Evolutionary conservation across 2,329 filamentous ascomycete genomes (phyloP).

Genomic region (Aphanocladium album): DNA sequence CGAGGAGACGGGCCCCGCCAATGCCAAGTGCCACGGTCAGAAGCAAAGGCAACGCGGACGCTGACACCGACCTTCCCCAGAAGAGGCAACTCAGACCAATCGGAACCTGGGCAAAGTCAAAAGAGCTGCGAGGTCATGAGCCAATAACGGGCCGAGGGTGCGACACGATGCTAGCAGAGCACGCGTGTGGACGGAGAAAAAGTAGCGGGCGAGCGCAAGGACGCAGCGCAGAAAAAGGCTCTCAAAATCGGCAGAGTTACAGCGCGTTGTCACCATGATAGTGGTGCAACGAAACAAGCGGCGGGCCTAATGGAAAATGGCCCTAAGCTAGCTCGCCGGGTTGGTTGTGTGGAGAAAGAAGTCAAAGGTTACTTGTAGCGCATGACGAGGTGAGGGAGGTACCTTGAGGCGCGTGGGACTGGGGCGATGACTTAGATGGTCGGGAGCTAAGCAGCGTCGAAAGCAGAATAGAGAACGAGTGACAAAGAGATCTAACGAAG

Average conservation of each 20-base stretch:
- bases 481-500: neutral
- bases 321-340: neutral
- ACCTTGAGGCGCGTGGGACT: constrained; percentile 2
- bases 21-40: neutral
- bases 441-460: neutral
- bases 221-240: neutral
- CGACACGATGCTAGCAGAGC: constrained; percentile 4
- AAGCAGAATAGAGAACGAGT: neutral
- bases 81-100: neutral
- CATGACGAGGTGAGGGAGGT: constrained; percentile 2
- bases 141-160: constrained; percentile 6
- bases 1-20: neutral
- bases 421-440: neutral
- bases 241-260: neutral
- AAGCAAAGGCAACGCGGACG: neutral
- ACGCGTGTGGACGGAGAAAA: neutral
- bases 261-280: neutral
- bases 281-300: neutral
- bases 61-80: neutral
- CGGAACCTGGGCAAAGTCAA: neutral
- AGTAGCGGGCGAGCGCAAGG: neutral
- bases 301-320: neutral
- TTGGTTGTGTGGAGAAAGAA: constrained; percentile 2
- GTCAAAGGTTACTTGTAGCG: neutral
- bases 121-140: neutral